Percentiles rank a stretch among this genome's conserved stretches.
Conservation (phyloP, 23 red algal species). For the Gracilaria gracilis region DNA sequence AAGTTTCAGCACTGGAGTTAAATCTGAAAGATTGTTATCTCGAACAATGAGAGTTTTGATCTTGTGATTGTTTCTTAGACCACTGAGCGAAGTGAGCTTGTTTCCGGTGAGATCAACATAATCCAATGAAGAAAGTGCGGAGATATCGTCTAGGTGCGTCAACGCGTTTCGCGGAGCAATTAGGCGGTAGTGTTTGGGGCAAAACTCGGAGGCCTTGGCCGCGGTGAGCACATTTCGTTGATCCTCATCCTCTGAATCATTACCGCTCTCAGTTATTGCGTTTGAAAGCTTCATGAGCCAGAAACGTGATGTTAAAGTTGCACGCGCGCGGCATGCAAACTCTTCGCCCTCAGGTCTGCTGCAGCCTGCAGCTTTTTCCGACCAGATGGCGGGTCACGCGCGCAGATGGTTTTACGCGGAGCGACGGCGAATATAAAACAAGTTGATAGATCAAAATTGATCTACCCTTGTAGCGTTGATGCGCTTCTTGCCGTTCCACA, state of each 20-base stretch:
- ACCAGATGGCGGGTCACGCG: too few relatives aligned
- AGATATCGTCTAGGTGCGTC: conserved; percentile 56
- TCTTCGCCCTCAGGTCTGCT: too few relatives aligned
- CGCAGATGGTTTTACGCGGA: too few relatives aligned
- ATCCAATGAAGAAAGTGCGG: conserved; percentile 36
- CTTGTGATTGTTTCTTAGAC: conserved; percentile 22
- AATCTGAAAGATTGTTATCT: conserved; percentile 42
- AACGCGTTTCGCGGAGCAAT: conserved; percentile 33
- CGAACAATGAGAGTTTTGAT: conserved; percentile 58
- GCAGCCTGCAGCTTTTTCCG: too few relatives aligned
- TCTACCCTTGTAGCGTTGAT: too few relatives aligned
- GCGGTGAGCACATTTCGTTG: conserved; percentile 38
- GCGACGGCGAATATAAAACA: too few relatives aligned
- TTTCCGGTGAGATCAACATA: conserved; percentile 65
- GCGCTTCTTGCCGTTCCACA: too few relatives aligned
- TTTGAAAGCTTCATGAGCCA: not conserved
- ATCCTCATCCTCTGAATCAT: conserved; percentile 37
- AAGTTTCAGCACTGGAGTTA: conserved; percentile 14
- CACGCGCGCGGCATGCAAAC: not conserved
- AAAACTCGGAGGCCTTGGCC: conserved; percentile 61
- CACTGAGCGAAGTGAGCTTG: conserved; percentile 38
- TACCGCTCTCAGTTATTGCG: not conserved
- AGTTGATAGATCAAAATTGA: too few relatives aligned
- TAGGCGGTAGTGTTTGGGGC: conserved; percentile 45
- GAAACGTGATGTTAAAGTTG: not conserved